phyloP scores from a whole-genome alignment of 2,329 filamentous ascomycete genomes.

The Aspergillus terreus region DNA sequence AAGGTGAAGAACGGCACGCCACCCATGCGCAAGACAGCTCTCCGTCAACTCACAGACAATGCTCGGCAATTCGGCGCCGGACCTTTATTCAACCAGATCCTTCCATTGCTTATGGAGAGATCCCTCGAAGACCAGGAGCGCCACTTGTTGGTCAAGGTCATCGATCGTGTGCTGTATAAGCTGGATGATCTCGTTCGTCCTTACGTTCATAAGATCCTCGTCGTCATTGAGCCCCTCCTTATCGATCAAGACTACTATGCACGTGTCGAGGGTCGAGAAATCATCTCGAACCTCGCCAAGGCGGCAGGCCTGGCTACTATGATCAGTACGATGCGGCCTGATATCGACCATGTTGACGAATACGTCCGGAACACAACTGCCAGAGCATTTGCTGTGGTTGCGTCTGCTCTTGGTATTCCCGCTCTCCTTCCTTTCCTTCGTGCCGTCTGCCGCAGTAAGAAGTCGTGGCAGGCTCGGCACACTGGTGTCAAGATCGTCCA shows the following conservation, averaged over 20 bases:
- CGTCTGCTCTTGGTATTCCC: slow-evolving; percentile 91
- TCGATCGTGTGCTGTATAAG: slow-evolving; percentile 97
- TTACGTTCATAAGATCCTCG: slow-evolving; percentile 96
- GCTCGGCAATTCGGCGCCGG: slow-evolving; percentile 93
- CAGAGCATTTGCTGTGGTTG: slow-evolving; percentile 93
- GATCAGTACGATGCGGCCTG: slow-evolving; percentile 98
- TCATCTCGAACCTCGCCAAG: slow-evolving; percentile 96
- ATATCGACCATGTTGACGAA: slow-evolving; percentile 97
- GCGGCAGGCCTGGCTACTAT: slow-evolving; percentile 95
- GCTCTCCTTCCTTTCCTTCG: slow-evolving; percentile 91
- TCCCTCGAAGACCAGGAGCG: slow-evolving; percentile 96
- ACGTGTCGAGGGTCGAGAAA: slow-evolving; percentile 94
- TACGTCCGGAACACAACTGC: slow-evolving; percentile 98
- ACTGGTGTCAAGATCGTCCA: slow-evolving; percentile 99
- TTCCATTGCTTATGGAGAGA: slow-evolving; percentile 97
- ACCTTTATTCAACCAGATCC: slow-evolving; percentile 92
- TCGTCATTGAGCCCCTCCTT: slow-evolving; percentile 97
- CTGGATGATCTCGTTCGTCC: slow-evolving; percentile 93
- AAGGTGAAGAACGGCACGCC: slow-evolving; percentile 99
- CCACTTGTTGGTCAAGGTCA: slow-evolving; percentile 97
- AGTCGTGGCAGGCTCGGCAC: slow-evolving; percentile 97
- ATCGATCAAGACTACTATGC: slow-evolving; percentile 99
- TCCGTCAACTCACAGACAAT: slow-evolving; percentile 96
- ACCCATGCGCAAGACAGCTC: slow-evolving; percentile 95
- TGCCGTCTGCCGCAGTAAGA: slow-evolving; percentile 95